These are phyloP conservation scores for Cytospora piceicola DNA, from an alignment of 2,329 filamentous ascomycete species.

Conservation along the genomic window DNA sequence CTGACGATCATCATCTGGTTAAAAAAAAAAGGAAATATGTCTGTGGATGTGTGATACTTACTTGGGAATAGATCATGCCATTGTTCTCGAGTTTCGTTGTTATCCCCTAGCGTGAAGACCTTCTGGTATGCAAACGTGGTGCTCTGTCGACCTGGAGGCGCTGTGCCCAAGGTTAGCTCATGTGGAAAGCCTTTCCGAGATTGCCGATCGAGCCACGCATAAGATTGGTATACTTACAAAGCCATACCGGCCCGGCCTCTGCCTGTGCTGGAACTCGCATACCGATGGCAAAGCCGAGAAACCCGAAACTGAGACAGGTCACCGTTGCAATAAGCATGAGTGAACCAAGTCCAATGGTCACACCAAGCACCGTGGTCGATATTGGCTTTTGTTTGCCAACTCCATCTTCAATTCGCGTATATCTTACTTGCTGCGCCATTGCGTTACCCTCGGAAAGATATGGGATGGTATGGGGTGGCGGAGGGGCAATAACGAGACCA, in stretches of 20 bases:
- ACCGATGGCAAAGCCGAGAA: not conserved
- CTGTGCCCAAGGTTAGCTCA: not conserved
- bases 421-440: not conserved
- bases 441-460: not conserved
- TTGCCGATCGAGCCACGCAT: not conserved
- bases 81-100: not conserved
- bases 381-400: constrained; percentile 1
- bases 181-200: not conserved
- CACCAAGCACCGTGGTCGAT: not conserved
- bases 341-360: not conserved
- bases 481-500: not conserved
- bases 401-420: not conserved
- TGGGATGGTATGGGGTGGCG: not conserved
- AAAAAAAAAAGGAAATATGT: not conserved
- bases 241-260: not conserved
- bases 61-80: constrained; percentile 1
- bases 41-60: not conserved
- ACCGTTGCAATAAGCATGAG: not conserved
- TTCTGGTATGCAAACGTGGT: not conserved
- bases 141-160: not conserved
- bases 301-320: not conserved
- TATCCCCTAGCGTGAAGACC: not conserved
- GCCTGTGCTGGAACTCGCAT: not conserved
- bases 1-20: not conserved
- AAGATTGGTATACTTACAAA: constrained; percentile 1